Conservation (phyloP, 1,284 basidiomycete genomes). For the Naganishia sp. region DNA sequence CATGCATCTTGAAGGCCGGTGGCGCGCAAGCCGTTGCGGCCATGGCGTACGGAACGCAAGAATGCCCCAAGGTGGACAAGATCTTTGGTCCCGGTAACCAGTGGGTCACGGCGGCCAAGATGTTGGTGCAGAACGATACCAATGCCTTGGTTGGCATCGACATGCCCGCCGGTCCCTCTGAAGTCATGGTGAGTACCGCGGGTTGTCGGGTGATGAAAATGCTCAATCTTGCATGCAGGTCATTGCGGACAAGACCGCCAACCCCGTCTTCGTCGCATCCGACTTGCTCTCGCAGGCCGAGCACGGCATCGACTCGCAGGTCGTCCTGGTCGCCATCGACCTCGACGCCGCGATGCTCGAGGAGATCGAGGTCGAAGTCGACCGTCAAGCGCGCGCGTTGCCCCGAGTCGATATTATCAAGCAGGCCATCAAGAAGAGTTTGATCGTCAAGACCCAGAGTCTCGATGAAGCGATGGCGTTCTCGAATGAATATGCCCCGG, state of each 20-base stretch:
- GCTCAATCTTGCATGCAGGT: constrained; percentile 61
- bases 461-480: constrained; percentile 79
- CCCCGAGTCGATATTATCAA: constrained; percentile 87
- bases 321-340: constrained; percentile 82
- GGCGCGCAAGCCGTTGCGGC: constrained; percentile 98
- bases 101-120: constrained; percentile 99
- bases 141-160: constrained; percentile 95
- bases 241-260: constrained; percentile 83
- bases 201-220: background rate
- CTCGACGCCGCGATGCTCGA: constrained; percentile 66
- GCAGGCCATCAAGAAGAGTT: constrained; percentile 85
- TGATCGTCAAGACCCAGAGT: constrained; percentile 74
- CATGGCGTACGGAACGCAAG: constrained; percentile 92
- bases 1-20: constrained; percentile 86
- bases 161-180: constrained; percentile 98
- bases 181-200: constrained; percentile 75
- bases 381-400: constrained; percentile 81
- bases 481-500: constrained; percentile 96
- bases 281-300: constrained; percentile 97
- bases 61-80: constrained; percentile 98
- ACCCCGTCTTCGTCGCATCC: constrained; percentile 89
- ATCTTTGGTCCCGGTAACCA: constrained; percentile 99
- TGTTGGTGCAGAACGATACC: constrained; percentile 99
- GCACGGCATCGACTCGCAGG: constrained; percentile 97
- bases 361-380: constrained; percentile 81